These are phyloP conservation scores for Dactylonectria estremocensis DNA, from an alignment of 2,329 filamentous ascomycete species.

Conservation along the genomic window DNA sequence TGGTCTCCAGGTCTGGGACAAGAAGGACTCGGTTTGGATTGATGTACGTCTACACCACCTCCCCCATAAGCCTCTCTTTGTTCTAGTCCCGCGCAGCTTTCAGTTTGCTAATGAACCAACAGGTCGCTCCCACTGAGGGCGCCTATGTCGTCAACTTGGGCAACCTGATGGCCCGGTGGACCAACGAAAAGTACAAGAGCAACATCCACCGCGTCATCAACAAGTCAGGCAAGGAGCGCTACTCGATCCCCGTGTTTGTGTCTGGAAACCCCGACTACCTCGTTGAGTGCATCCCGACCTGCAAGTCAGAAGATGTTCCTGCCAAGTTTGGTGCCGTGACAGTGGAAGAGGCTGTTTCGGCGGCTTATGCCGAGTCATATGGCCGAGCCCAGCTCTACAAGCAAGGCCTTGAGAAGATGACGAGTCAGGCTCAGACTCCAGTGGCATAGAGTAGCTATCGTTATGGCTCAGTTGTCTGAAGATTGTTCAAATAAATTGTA, in stretches of 20 bases:
- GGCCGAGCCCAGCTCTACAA: conserved; percentile 52
- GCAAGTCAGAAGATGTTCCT: conserved; percentile 40
- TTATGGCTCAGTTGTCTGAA: neutral
- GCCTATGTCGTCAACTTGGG: conserved; percentile 68
- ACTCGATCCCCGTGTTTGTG: conserved; percentile 71
- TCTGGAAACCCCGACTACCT: conserved; percentile 65
- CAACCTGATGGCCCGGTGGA: conserved; percentile 66
- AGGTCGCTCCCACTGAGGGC: conserved; percentile 60
- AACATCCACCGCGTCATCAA: conserved; percentile 71
- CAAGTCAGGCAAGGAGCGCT: conserved; percentile 64
- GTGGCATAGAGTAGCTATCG: neutral
- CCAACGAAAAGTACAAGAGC: conserved; percentile 66
- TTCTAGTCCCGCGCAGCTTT: neutral
- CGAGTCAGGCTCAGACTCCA: conserved; percentile 24
- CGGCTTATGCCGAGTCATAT: conserved; percentile 54
- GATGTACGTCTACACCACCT: conserved; percentile 43
- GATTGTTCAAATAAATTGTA: neutral
- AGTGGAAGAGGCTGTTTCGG: conserved; percentile 52
- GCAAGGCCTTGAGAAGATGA: conserved; percentile 43
- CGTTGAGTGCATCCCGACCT: conserved; percentile 53
- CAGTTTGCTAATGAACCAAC: conserved; percentile 12
- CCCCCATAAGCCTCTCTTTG: neutral
- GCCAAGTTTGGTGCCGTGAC: conserved; percentile 53
- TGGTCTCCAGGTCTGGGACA: conserved; percentile 67
- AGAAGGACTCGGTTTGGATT: conserved; percentile 60